Base-by-base conservation (phyloP, 768 basidiomycete species). In the Lepiota venenata region DNA sequence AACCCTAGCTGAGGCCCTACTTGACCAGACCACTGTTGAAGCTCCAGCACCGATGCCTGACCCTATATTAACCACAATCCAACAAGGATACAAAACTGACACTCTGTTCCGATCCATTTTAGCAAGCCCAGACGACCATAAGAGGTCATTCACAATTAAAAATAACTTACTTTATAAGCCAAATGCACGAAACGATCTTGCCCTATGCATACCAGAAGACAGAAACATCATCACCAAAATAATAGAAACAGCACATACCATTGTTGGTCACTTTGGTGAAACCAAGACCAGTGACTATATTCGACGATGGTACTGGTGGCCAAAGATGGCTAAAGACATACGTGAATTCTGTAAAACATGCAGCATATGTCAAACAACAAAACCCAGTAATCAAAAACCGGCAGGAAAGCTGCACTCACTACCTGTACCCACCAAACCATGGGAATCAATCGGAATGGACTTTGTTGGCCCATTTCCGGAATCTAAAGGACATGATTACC, bases 381-480 rank as follows among this genome's bases (percentile, higher is more conserved):
- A 71, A 42, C 37, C 18, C 0, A 41, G 36, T 0, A 64, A 57
- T 25, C 22, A 52, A 5, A 32, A 46, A 20, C 69, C 68, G 0
- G 12, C 56, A 1, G 72, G 73, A 12, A 56, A 69, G 9, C 56
- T 72, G 0, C 69, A 73, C 32, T 41, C 58, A 1, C 58, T 69
- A 11, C 69, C 68, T 0, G 58, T 72, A 0, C 71, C 69, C 0
- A 58, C 47, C 0, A 50, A 56, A 3, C 76, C 73, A 0, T 74
- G 71, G 71, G 62, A 68, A 1, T 65, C 67, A 0, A 72, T 78
- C 0, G 69, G 66, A 0, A 72, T 77, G 47, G 75, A 77, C 58
- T 76, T 76, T 37, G 52, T 76, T 0, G 74, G n/a, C n/a, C n/a
- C n/a, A n/a, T n/a, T n/a, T n/a, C n/a, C n/a, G n/a, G n/a, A n/a